Percentiles rank a stretch among this genome's conserved stretches.
These are phyloP conservation scores for Trametes meyenii DNA, from an alignment of 768 basidiomycete species.

Conservation along the genomic window DNA sequence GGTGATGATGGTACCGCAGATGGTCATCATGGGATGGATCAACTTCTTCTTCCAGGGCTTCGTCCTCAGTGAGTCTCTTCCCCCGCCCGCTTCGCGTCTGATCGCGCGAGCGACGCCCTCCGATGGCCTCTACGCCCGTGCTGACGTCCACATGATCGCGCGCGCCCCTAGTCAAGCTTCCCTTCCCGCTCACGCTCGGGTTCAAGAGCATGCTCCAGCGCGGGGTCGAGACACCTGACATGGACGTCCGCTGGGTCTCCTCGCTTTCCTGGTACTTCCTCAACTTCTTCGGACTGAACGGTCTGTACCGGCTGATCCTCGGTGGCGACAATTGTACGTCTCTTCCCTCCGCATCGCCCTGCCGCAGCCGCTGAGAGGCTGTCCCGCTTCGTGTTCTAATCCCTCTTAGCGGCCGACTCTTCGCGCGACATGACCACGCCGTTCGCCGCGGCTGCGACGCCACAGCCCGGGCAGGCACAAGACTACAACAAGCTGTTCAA, in stretches of 20 bases:
- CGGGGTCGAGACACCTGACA: slow-evolving; percentile 91
- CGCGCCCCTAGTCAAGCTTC: slow-evolving; percentile 75
- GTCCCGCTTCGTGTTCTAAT: slow-evolving; percentile 20
- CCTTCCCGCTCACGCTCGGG: slow-evolving; percentile 94
- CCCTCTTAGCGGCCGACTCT: slow-evolving; percentile 68
- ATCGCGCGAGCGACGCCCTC: slow-evolving; percentile 6
- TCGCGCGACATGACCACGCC: slow-evolving; percentile 75
- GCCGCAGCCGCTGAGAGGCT: slow-evolving; percentile 16
- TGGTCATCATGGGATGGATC: slow-evolving; percentile 99
- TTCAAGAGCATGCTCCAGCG: slow-evolving; percentile 99
- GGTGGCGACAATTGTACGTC: slow-evolving; percentile 84
- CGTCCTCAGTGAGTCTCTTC: slow-evolving; percentile 79
- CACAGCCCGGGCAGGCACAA: slow-evolving; percentile 60
- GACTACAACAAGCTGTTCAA: slow-evolving; percentile 91
- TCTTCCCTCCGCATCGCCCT: slow-evolving; percentile 6
- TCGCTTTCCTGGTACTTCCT: slow-evolving; percentile 99
- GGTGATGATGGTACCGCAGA: slow-evolving; percentile 99
- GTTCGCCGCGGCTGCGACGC: slow-evolving; percentile 56
- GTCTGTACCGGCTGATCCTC: slow-evolving; percentile 90
- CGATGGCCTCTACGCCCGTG: not conserved
- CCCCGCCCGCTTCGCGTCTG: slow-evolving; percentile 9
- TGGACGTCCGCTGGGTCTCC: slow-evolving; percentile 99
- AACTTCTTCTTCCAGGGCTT: slow-evolving; percentile 99
- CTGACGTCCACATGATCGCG: slow-evolving; percentile 12
- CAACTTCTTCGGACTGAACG: slow-evolving; percentile 97